Conservation (phyloP, 345 rosid genomes). For the Aegle marmelos region DNA sequence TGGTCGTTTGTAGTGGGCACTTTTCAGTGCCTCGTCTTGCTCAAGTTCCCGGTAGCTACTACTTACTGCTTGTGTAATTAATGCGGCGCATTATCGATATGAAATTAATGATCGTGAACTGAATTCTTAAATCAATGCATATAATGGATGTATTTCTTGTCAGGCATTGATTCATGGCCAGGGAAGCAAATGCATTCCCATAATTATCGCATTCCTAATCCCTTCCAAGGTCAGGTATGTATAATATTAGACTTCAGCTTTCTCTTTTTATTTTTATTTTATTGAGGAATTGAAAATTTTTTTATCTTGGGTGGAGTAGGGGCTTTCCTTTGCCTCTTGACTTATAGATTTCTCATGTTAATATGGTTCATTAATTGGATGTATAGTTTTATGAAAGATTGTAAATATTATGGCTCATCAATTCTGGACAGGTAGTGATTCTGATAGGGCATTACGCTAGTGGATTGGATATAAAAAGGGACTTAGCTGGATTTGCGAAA, state of each 20-base stretch:
- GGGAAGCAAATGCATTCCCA: constrained; percentile 91
- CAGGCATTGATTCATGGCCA: constrained; percentile 80
- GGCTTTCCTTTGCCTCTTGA: too few relatives aligned
- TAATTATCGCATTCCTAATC: constrained; percentile 64
- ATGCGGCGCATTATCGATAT: too few relatives aligned
- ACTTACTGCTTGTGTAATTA: neutral
- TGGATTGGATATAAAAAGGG: constrained; percentile 73
- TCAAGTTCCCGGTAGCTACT: constrained; percentile 27
- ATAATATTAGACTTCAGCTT: constrained; percentile 12
- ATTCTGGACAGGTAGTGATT: constrained; percentile 50
- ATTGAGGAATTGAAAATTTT: neutral
- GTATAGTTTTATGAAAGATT: too few relatives aligned
- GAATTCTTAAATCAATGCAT: neutral
- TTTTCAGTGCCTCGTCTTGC: constrained; percentile 64
- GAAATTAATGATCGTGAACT: too few relatives aligned
- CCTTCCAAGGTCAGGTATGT: constrained; percentile 61
- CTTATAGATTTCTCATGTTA: too few relatives aligned
- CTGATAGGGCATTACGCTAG: constrained; percentile 73
- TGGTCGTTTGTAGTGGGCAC: constrained; percentile 69
- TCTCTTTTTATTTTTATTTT: neutral
- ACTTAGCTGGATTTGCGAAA: constrained; percentile 60
- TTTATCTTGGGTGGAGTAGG: too few relatives aligned
- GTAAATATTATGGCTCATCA: neutral
- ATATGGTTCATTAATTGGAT: too few relatives aligned
- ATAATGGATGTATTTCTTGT: neutral